These are phyloP conservation scores for Laetiporus sulphureus DNA, from an alignment of 1,284 basidiomycete genomes.

Conservation along the genomic window DNA sequence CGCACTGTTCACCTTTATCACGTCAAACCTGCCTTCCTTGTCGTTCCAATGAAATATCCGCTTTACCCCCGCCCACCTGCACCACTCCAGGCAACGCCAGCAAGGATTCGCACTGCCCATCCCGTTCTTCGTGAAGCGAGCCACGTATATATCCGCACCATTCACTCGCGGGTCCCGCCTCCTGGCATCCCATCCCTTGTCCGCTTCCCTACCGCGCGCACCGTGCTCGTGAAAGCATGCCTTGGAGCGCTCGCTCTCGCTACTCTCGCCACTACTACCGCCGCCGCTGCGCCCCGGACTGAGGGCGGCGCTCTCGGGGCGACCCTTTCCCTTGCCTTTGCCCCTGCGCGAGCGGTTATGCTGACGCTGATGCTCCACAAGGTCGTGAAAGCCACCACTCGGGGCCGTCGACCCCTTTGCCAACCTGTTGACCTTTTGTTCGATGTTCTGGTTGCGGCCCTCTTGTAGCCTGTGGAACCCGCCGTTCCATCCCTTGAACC, in stretches of 20 bases:
- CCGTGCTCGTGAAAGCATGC: no score
- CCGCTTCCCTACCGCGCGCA: conserved; percentile 16
- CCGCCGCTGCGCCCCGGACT: conserved; percentile 9
- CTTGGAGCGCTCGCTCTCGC: conserved; percentile 9
- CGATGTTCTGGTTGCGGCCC: conserved; percentile 19
- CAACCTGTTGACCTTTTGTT: conserved; percentile 21
- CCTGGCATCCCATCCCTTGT: conserved; percentile 30
- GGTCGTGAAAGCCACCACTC: conserved; percentile 20
- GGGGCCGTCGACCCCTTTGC: conserved; percentile 20
- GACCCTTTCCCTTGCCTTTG: not conserved
- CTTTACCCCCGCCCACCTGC: conserved; percentile 51
- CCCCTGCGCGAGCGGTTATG: no score
- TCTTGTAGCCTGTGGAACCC: conserved; percentile 23
- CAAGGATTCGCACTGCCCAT: conserved; percentile 44
- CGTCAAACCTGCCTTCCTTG: conserved; percentile 36
- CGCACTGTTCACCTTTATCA: conserved; percentile 44
- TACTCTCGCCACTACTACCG: conserved; percentile 13
- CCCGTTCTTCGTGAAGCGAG: conserved; percentile 41
- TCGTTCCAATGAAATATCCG: conserved; percentile 50
- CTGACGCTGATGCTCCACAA: conserved; percentile 8
- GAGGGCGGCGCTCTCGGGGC: not conserved
- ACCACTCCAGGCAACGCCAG: conserved; percentile 51
- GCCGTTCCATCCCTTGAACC: conserved; percentile 36
- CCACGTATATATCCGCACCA: conserved; percentile 51
- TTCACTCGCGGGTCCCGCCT: conserved; percentile 38